Conservation (phyloP, 192 early-diverging fungal genomes). For the Entomortierella chlamydospora region DNA sequence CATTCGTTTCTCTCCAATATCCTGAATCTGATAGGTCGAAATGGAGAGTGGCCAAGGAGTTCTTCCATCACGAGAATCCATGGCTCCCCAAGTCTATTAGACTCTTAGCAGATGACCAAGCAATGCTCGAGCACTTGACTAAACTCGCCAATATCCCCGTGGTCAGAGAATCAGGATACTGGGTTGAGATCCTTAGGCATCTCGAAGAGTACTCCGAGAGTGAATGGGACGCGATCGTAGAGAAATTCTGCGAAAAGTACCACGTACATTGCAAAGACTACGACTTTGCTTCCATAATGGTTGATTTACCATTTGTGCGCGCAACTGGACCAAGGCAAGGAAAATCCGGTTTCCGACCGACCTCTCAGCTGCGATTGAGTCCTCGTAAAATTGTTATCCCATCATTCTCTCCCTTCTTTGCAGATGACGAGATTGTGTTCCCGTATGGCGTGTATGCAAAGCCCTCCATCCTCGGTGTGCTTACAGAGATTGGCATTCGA, state of each 20-base stretch:
- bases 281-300: not conserved
- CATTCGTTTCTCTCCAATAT: not conserved
- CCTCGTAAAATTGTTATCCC: not conserved
- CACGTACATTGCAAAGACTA: slow-evolving; percentile 9
- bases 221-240: slow-evolving; percentile 20
- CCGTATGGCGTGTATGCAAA: slow-evolving; percentile 17
- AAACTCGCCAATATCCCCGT: not conserved
- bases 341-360: too few species aligned
- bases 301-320: not conserved
- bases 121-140: not conserved
- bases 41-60: not conserved
- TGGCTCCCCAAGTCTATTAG: slow-evolving; percentile 10
- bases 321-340: not conserved
- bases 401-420: not conserved
- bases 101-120: slow-evolving; percentile 12
- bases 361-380: not conserved
- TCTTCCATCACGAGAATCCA: not conserved
- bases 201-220: not conserved
- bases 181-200: slow-evolving; percentile 5
- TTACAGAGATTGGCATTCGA: slow-evolving; percentile 17
- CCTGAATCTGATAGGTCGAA: too few species aligned
- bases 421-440: slow-evolving; percentile 18
- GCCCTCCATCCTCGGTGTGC: not conserved
- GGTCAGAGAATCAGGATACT: slow-evolving; percentile 17
- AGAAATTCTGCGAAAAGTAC: slow-evolving; percentile 1